Percentiles rank a stretch among this genome's conserved stretches.
These are phyloP conservation scores for Euphrasia confusa DNA, from an alignment of 257 asterid species.

Conservation along the genomic window DNA sequence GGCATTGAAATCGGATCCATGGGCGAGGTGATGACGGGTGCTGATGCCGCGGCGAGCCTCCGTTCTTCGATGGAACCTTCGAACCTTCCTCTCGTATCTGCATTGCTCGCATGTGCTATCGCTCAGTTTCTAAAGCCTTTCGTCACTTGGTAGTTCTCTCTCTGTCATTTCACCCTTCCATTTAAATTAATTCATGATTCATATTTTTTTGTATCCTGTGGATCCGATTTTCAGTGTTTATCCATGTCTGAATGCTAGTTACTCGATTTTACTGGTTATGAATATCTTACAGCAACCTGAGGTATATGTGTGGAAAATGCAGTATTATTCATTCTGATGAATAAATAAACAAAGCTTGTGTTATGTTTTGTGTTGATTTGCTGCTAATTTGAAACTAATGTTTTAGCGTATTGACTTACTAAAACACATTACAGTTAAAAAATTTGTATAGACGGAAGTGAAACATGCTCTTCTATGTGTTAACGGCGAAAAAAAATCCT, in stretches of 20 bases:
- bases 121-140: constrained; percentile 96
- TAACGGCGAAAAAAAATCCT: too few species aligned
- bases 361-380: neutral
- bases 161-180: neutral
- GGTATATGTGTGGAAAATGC: neutral
- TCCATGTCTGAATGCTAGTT: neutral
- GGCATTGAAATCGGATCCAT: constrained; percentile 26
- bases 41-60: constrained; percentile 67
- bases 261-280: constrained; percentile 6
- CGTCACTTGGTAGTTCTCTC: constrained; percentile 60
- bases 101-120: constrained; percentile 78
- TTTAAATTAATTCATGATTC: constrained; percentile 14
- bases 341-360: neutral
- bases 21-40: constrained; percentile 56
- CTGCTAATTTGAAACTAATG: constrained; percentile 2
- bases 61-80: constrained; percentile 57
- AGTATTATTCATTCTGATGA: neutral
- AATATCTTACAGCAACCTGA: constrained; percentile 1
- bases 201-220: neutral
- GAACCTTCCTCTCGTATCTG: constrained; percentile 64
- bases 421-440: neutral
- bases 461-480: neutral
- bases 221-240: constrained; percentile 2
- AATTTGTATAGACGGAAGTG: neutral
- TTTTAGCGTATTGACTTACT: neutral